Evolutionary conservation across 345 rosid species (phyloP), one percentile per base, ranked within the genome.

Genomic region (Aethionema arabicum): DNA sequence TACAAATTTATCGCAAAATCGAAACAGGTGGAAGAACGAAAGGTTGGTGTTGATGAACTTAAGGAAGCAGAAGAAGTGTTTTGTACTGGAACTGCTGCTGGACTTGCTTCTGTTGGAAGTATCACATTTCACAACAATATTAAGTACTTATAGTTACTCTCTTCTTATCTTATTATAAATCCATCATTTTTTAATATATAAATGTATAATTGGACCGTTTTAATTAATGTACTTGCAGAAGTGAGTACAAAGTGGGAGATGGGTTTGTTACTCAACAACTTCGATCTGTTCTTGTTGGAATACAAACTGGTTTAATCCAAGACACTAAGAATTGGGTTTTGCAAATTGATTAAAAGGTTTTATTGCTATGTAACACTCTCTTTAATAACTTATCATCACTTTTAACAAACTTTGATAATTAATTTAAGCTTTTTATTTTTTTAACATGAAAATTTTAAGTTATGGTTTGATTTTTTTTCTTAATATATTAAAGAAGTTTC

Each of bases 61-160:
- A 59, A 72, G 29, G 77, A 74, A 6, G 90, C 88, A 7, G 78
- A 77, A 21, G 88, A 88, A 79, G 87, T 85, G n/a, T 88, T 88
- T 53, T 88, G 93, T 79, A 88, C 88, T 1, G 96, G 96, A 68
- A 84, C 93, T 8, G 96, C 93, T 2, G 81, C 72, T 12, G 87
- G 83, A 49, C 85, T 82, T 52, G 90, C 85, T 50, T 43, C 88
- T 7, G 92, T 85, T 8, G 88, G 85, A 37, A 80, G 85, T 47
- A 66, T 85, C 40, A 85, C 92, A 4, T 72, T 76, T 64, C 73
- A 79, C 56, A 80, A 79, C 48, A 76, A n/a, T n/a, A n/a, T n/a
- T n/a, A n/a, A n/a, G n/a, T n/a, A n/a, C n/a, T n/a, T 60, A 52
- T 82, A 85, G 96, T 86, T 48, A 33, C 50, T 45, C 11, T 37